Percentiles rank a stretch among this genome's conserved stretches.
phyloP scores from a whole-genome alignment of 2,329 filamentous ascomycete species.

The Pestalotiopsis sp. region DNA sequence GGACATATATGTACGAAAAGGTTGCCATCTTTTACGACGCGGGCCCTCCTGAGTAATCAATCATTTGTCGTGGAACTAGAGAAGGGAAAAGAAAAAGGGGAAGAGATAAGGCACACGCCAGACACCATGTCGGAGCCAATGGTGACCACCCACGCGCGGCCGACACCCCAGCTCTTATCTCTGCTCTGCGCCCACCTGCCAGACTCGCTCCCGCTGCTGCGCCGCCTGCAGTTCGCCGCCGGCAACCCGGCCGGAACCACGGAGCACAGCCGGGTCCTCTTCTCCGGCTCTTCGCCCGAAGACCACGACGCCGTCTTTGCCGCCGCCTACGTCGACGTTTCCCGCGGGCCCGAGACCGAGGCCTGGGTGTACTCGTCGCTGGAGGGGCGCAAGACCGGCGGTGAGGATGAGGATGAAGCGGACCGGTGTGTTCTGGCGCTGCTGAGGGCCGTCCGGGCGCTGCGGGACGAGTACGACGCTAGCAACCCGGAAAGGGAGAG shows the following conservation, averaged over 20 bases:
- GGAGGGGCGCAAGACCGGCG: constrained; percentile 29
- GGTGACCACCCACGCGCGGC: constrained; percentile 25
- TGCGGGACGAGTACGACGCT: constrained; percentile 22
- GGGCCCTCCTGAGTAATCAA: neutral
- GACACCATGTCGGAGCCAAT: neutral
- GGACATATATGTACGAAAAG: neutral
- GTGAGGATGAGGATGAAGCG: neutral
- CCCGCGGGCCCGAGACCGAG: constrained; percentile 63
- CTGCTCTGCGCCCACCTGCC: constrained; percentile 56
- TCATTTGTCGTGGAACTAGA: neutral
- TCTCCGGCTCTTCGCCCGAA: constrained; percentile 29
- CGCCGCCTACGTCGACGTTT: constrained; percentile 63
- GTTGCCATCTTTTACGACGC: neutral
- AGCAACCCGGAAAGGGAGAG: constrained; percentile 27
- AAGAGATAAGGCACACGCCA: neutral
- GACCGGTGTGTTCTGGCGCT: constrained; percentile 13
- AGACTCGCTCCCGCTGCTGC: constrained; percentile 59
- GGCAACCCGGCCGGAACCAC: constrained; percentile 39
- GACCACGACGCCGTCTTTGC: constrained; percentile 41
- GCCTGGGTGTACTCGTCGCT: constrained; percentile 62
- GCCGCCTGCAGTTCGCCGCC: constrained; percentile 62
- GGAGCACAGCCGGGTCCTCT: constrained; percentile 43
- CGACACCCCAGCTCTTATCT: constrained; percentile 40
- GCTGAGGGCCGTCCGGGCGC: constrained; percentile 20
- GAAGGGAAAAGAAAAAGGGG: neutral